Evolutionary conservation across 2,329 filamentous ascomycete species (phyloP).

Genomic region (Claviceps digitariae): DNA sequence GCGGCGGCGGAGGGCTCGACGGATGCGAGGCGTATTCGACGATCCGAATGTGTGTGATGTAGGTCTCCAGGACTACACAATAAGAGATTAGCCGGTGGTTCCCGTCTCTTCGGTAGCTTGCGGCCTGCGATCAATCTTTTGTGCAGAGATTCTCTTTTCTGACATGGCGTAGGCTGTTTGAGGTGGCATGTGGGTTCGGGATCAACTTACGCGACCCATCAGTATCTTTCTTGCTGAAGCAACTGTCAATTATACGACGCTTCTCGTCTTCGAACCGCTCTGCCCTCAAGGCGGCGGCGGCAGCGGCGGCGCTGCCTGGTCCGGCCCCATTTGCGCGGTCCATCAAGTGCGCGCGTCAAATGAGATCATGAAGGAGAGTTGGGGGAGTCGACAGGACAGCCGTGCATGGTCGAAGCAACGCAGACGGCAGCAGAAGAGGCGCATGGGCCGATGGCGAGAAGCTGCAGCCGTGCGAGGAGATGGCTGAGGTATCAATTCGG

Average conservation of each 20-base stretch:
- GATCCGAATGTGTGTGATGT: constrained; percentile 94
- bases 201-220: constrained; percentile 67
- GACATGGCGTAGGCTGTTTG: background rate
- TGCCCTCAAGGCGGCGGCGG: constrained; percentile 34
- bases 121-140: background rate
- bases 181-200: background rate
- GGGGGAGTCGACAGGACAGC: constrained; percentile 1
- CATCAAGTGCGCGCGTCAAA: constrained; percentile 15
- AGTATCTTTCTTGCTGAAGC: constrained; percentile 78
- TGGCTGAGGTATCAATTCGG: constrained; percentile 21
- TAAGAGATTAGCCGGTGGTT: constrained; percentile 6
- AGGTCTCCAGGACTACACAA: constrained; percentile 54
- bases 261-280: constrained; percentile 97
- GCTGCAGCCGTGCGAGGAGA: constrained; percentile 7
- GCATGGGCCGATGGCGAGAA: constrained; percentile 2
- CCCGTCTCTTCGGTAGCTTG: background rate
- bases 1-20: constrained; percentile 70
- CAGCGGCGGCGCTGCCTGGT: constrained; percentile 20
- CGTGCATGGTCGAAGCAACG: constrained; percentile 7
- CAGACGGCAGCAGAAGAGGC: background rate
- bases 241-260: constrained; percentile 83
- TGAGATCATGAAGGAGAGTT: constrained; percentile 10
- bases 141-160: background rate
- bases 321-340: constrained; percentile 26
- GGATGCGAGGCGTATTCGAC: constrained; percentile 75